These are phyloP conservation scores for Phialocephala subalpina DNA, from an alignment of 2,329 filamentous ascomycete genomes.

Conservation along the genomic window DNA sequence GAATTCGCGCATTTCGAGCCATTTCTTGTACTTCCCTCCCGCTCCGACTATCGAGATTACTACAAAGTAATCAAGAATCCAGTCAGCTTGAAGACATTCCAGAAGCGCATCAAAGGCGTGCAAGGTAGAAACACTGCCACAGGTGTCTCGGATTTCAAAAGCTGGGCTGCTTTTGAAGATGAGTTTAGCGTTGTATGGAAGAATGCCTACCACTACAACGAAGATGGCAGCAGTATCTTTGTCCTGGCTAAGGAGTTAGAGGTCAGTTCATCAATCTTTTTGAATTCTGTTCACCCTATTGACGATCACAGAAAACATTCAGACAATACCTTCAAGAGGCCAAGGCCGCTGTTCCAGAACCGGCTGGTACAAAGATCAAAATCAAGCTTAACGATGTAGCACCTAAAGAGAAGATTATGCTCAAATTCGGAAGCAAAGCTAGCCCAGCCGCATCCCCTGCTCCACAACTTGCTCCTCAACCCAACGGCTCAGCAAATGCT, in stretches of 20 bases:
- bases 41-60: slow-evolving; percentile 78
- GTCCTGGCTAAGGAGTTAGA: slow-evolving; percentile 80
- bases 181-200: slow-evolving; percentile 84
- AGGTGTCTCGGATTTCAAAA: slow-evolving; percentile 74
- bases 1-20: slow-evolving; percentile 75
- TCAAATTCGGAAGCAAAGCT: slow-evolving; percentile 70
- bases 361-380: slow-evolving; percentile 80
- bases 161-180: slow-evolving; percentile 83
- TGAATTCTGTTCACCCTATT: slow-evolving; percentile 16
- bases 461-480: slow-evolving; percentile 55
- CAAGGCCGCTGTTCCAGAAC: slow-evolving; percentile 75
- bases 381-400: slow-evolving; percentile 66
- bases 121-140: slow-evolving; percentile 71
- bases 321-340: slow-evolving; percentile 73
- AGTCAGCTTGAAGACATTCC: slow-evolving; percentile 77
- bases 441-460: slow-evolving; percentile 61
- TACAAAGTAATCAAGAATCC: slow-evolving; percentile 85
- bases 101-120: slow-evolving; percentile 79
- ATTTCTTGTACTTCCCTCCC: slow-evolving; percentile 80
- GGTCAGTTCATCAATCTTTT: slow-evolving; percentile 54
- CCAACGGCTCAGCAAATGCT: slow-evolving; percentile 49
- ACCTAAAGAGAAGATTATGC: slow-evolving; percentile 69
- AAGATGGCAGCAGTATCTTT: slow-evolving; percentile 88
- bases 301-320: slow-evolving; percentile 67
- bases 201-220: slow-evolving; percentile 90